These are phyloP conservation scores for Dictyostelium capitatum DNA, from an alignment of 78 protist species.

Conservation along the genomic window DNA sequence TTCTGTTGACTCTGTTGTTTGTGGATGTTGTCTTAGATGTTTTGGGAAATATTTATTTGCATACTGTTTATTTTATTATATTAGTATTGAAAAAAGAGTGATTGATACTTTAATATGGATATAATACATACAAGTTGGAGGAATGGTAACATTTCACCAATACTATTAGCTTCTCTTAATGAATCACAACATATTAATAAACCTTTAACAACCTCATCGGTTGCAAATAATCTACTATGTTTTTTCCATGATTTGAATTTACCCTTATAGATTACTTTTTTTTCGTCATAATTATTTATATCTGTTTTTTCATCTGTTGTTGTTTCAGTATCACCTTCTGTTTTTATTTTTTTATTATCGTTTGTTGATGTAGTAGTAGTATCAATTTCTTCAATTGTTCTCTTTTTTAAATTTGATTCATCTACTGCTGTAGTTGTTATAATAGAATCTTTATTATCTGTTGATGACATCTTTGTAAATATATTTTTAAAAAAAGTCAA, in stretches of 20 bases:
- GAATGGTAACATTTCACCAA: slow-evolving; percentile 41
- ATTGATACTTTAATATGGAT: too few species aligned
- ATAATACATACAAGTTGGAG: slow-evolving; percentile 17
- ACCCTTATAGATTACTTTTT: slow-evolving; percentile 12
- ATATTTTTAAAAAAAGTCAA: background rate
- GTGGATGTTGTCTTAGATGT: background rate
- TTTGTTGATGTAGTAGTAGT: background rate
- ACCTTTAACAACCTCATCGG: slow-evolving; percentile 58
- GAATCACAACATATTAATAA: slow-evolving; percentile 55
- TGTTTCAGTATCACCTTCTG: background rate
- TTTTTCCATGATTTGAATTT: slow-evolving; percentile 36
- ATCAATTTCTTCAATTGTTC: background rate
- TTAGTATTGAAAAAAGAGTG: too few species aligned
- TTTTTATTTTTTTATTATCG: background rate
- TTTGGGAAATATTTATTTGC: slow-evolving; percentile 69
- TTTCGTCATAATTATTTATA: slow-evolving; percentile 5
- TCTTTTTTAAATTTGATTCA: background rate
- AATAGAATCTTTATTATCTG: background rate
- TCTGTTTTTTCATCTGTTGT: background rate
- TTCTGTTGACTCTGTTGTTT: slow-evolving; percentile 13
- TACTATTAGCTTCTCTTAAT: slow-evolving; percentile 59
- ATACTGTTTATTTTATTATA: background rate
- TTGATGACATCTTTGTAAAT: background rate
- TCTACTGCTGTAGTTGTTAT: background rate
- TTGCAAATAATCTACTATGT: slow-evolving; percentile 68